Percentiles rank a stretch among this genome's conserved stretches.
Evolutionary conservation across 306 rosid species (phyloP).

Genomic region (Chamaecrista fasciculata): DNA sequence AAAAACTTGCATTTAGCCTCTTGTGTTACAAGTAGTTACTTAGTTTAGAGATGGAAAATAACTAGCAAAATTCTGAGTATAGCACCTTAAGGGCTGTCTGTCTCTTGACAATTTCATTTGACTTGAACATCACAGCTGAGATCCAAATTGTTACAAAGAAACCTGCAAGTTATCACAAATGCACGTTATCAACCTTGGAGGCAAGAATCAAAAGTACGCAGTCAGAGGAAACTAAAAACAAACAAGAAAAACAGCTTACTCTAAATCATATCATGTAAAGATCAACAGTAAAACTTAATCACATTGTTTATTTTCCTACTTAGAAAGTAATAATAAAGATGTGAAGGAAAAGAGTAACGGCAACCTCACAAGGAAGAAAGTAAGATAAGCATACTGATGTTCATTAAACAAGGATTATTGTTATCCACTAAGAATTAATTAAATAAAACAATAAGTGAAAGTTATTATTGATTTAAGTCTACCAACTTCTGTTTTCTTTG

Average conservation of each 20-base stretch:
- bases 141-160: slow-evolving; percentile 79
- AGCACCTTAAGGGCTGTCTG: slow-evolving; percentile 93
- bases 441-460: background rate
- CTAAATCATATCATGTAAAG: slow-evolving; percentile 3
- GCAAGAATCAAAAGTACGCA: slow-evolving; percentile 12
- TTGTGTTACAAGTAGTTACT: slow-evolving; percentile 5
- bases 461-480: background rate
- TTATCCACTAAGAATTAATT: background rate
- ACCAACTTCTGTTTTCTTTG: slow-evolving; percentile 4
- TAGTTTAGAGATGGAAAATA: slow-evolving; percentile 17
- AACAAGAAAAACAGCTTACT: slow-evolving; percentile 16
- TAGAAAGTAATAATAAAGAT: slow-evolving; percentile 6
- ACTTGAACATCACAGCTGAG: slow-evolving; percentile 84
- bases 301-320: slow-evolving; percentile 4
- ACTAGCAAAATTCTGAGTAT: background rate
- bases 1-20: slow-evolving; percentile 30
- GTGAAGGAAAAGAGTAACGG: slow-evolving; percentile 3
- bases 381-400: slow-evolving; percentile 15
- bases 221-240: slow-evolving; percentile 21
- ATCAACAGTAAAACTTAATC: background rate
- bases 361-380: slow-evolving; percentile 5
- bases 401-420: background rate
- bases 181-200: slow-evolving; percentile 11
- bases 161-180: slow-evolving; percentile 54
- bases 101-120: slow-evolving; percentile 79